Evolutionary conservation across 2,329 filamentous ascomycete genomes (phyloP), one percentile per base, ranked within the genome.

Genomic region (Cladosporium sp.): DNA sequence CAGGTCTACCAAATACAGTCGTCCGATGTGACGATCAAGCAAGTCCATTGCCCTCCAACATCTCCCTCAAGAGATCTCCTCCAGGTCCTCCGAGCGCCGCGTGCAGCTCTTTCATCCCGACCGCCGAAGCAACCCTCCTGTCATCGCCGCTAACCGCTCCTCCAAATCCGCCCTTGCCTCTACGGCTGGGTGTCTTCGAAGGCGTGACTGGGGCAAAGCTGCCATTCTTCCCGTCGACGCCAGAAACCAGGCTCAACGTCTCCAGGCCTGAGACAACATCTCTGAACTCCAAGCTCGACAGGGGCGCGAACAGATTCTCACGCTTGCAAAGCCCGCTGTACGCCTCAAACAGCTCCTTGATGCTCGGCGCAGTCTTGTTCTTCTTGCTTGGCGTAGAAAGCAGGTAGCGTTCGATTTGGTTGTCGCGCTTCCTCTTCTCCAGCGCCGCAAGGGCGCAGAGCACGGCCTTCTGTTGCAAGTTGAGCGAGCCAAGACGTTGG

Each of bases 401-500:
- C 52, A 66, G 63, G 9, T 55, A 56, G 10, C 58, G 54, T 43
- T 64, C 59, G 45, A 66, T 46, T 46, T 66, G 65, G 1, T 65
- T 63, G n/a, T 66, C 73, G 45, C 82, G 77, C 59, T 81, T 85
- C 57, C 83, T 83, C 62, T 86, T 88, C 68, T 96, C 91, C n/a
- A 93, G 82, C 2, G 89, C 89, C 37, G 92, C 79, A 11, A 98
- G 77, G 0, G 92, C 83, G 72, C 93, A 98, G 9, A 98, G 78
- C 0, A 92, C 90, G 3, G 92, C 93, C 69, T 95, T 97, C 70
- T 98, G 93, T 67, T 98, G 95, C 2, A 98, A 78, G 67, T 97
- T 98, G 53, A 98, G 81, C 4, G 85, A 84, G 68, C 87, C 86
- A 11, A 98, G 81, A 54, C 93, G 83, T 62, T 96, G 89, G 10